These are phyloP conservation scores for Spiraea crenata DNA, from an alignment of 331 rosid species.

Conservation along the genomic window DNA sequence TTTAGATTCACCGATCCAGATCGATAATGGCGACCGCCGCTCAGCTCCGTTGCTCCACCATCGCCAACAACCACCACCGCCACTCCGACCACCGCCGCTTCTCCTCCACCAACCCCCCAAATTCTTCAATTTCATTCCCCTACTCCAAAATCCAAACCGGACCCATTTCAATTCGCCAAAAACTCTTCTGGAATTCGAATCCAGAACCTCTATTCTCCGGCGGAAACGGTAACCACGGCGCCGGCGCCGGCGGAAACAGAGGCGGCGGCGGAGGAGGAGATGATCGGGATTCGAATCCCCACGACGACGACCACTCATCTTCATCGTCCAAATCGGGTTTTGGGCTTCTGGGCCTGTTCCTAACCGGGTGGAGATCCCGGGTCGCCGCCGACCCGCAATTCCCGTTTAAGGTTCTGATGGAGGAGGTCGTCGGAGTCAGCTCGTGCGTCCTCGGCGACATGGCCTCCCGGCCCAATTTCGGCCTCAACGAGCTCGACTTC, in stretches of 20 bases:
- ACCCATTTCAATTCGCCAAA: constrained; percentile 34
- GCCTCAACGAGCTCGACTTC: constrained; percentile 92
- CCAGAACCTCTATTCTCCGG: constrained; percentile 48
- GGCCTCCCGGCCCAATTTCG: constrained; percentile 96
- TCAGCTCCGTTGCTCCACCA: constrained; percentile 56
- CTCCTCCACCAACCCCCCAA: not conserved
- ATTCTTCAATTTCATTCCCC: constrained; percentile 28
- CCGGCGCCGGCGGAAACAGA: constrained; percentile 36
- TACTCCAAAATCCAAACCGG: constrained; percentile 30
- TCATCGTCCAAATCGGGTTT: constrained; percentile 23
- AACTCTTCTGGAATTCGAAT: constrained; percentile 25
- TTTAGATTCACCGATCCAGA: not conserved
- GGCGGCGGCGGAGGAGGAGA: constrained; percentile 31
- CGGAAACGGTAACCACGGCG: constrained; percentile 36
- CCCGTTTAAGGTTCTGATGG: constrained; percentile 95
- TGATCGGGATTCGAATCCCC: constrained; percentile 19
- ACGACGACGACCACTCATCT: constrained; percentile 30
- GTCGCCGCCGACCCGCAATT: constrained; percentile 97
- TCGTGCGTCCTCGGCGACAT: constrained; percentile 90
- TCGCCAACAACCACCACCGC: constrained; percentile 21
- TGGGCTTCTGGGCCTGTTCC: constrained; percentile 60
- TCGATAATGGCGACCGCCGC: constrained; percentile 49
- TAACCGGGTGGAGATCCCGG: constrained; percentile 88
- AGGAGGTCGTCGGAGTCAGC: constrained; percentile 82
- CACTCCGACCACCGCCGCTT: constrained; percentile 8